These are phyloP conservation scores for Prototheca stagnorum DNA, from an alignment of 163 green algal species.

Conservation along the genomic window DNA sequence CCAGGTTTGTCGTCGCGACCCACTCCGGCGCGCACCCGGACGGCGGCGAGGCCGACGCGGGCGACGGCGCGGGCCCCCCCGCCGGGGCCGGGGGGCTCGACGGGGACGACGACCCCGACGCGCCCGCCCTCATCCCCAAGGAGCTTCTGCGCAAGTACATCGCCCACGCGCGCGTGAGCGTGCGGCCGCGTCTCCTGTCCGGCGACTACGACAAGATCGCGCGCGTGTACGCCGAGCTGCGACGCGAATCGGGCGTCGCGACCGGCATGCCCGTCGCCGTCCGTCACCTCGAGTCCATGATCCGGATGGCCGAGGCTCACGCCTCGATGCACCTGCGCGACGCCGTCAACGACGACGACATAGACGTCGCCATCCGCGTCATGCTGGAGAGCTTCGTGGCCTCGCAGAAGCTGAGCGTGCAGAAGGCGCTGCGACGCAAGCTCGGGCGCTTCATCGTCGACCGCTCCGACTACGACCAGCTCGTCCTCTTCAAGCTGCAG, in stretches of 20 bases:
- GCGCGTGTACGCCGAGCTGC: slow-evolving; percentile 70
- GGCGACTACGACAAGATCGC: slow-evolving; percentile 74
- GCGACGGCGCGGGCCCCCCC: background rate
- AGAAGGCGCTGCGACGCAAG: slow-evolving; percentile 54
- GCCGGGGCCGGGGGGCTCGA: no score
- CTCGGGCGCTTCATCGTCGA: slow-evolving; percentile 33
- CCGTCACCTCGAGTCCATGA: slow-evolving; percentile 91
- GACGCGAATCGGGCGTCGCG: slow-evolving; percentile 56
- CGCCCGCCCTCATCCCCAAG: slow-evolving; percentile 37
- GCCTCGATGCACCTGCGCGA: slow-evolving; percentile 88
- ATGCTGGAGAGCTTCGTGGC: slow-evolving; percentile 85
- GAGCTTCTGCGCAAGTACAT: slow-evolving; percentile 94
- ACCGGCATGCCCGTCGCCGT: slow-evolving; percentile 93
- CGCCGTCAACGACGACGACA: slow-evolving; percentile 64
- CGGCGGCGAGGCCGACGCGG: slow-evolving; percentile 11
- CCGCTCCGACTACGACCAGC: slow-evolving; percentile 34
- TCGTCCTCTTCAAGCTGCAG: slow-evolving; percentile 51
- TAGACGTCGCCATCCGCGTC: slow-evolving; percentile 56
- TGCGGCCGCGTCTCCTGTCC: slow-evolving; percentile 60
- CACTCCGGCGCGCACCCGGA: slow-evolving; percentile 65
- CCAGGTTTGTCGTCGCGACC: slow-evolving; percentile 79
- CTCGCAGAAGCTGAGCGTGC: slow-evolving; percentile 89
- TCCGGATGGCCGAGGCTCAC: slow-evolving; percentile 90
- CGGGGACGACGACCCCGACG: background rate
- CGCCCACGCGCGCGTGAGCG: slow-evolving; percentile 77